phyloP scores from a whole-genome alignment of 2,329 filamentous ascomycete genomes.

The Aspergillus costaricaensis region DNA sequence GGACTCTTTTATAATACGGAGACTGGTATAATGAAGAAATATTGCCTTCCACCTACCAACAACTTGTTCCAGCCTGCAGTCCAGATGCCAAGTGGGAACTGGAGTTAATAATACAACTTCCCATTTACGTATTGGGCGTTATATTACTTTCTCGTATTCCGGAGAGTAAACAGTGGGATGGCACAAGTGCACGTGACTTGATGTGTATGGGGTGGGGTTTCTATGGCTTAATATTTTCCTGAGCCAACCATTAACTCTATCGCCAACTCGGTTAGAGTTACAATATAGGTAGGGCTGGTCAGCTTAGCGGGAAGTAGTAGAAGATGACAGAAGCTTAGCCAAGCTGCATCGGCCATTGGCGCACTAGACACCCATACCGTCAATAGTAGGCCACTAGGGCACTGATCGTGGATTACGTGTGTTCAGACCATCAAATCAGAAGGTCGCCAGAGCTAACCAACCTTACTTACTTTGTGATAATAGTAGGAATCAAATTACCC shows the following conservation, averaged over 20 bases:
- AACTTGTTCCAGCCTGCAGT: not conserved
- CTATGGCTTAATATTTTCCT: not conserved
- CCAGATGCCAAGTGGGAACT: not conserved
- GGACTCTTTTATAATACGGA: not conserved
- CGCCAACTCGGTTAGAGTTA: not conserved
- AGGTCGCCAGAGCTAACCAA: not conserved
- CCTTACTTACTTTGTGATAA: too few relatives aligned
- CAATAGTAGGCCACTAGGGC: slow-evolving; percentile 1
- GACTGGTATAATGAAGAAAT: not conserved
- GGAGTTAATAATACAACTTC: not conserved
- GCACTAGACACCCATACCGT: not conserved
- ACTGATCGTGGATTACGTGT: not conserved
- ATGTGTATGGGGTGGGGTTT: not conserved
- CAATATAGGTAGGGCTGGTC: not conserved
- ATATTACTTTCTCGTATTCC: too few relatives aligned
- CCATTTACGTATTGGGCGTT: not conserved
- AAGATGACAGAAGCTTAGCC: not conserved
- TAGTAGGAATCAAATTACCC: not conserved
- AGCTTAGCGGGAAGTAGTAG: not conserved
- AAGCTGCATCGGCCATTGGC: not conserved
- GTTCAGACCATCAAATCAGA: not conserved
- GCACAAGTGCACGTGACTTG: too few relatives aligned
- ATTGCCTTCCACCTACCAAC: not conserved
- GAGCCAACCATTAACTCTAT: not conserved
- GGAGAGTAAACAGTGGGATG: too few relatives aligned